These are phyloP conservation scores for Clavulina sp. DNA, from an alignment of 768 basidiomycete genomes.

Conservation along the genomic window DNA sequence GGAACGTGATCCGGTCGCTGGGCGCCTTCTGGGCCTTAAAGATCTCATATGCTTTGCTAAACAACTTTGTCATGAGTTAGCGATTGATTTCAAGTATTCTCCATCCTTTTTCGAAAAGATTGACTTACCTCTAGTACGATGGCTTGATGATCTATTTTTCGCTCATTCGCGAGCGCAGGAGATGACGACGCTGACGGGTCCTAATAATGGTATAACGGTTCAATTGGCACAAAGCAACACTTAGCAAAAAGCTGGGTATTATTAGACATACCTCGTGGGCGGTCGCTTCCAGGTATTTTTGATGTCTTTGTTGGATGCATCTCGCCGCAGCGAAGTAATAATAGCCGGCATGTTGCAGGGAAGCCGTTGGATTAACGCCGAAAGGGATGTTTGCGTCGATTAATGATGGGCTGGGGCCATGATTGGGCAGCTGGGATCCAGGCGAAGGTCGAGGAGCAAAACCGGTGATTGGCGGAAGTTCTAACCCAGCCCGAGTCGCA, in stretches of 20 bases:
- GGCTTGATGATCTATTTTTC: conserved; percentile 75
- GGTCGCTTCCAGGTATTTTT: conserved; percentile 42
- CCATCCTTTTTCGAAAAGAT: conserved; percentile 1
- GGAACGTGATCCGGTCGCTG: conserved; percentile 72
- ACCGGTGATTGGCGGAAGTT: conserved; percentile 15
- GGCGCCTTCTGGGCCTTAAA: conserved; percentile 58
- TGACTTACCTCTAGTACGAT: conserved; percentile 59
- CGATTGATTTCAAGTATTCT: background rate
- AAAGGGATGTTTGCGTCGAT: conserved; percentile 13
- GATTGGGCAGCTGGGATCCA: conserved; percentile 9
- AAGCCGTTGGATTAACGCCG: conserved; percentile 63
- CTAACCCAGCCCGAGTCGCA: conserved; percentile 21
- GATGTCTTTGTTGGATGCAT: conserved; percentile 61
- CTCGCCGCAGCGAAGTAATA: conserved; percentile 82
- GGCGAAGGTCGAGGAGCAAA: conserved; percentile 11
- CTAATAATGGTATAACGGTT: background rate
- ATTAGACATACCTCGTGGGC: conserved; percentile 34
- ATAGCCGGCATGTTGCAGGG: conserved; percentile 80
- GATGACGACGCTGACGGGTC: conserved; percentile 17
- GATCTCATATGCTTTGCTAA: conserved; percentile 84
- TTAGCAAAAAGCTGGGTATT: conserved; percentile 1
- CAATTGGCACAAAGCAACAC: too few relatives aligned
- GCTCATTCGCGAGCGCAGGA: conserved; percentile 76
- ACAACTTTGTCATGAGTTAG: conserved; percentile 34
- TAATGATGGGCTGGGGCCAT: background rate